These are phyloP conservation scores for Colletotrichum spinosum DNA, from an alignment of 2,329 filamentous ascomycete species.

Conservation along the genomic window DNA sequence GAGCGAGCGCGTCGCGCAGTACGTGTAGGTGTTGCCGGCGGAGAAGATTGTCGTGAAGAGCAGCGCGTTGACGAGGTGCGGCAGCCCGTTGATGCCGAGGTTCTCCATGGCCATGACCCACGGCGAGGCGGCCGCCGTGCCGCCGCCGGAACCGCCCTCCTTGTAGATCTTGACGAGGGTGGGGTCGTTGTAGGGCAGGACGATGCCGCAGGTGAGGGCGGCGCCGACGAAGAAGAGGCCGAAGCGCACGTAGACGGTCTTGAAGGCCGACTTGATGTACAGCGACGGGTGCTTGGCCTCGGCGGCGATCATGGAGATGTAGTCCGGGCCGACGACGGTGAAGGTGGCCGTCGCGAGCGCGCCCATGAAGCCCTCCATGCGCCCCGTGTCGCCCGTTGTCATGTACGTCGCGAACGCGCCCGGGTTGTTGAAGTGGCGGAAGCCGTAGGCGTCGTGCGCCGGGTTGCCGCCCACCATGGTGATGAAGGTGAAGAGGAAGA, in stretches of 20 bases:
- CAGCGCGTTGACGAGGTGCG: conserved; percentile 73
- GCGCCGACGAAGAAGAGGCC: conserved; percentile 63
- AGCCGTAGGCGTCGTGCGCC: conserved; percentile 41
- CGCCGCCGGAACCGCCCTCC: conserved; percentile 64
- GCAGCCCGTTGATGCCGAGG: conserved; percentile 70
- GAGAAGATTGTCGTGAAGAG: conserved; percentile 70
- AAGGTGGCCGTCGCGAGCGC: conserved; percentile 76
- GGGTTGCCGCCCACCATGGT: conserved; percentile 45
- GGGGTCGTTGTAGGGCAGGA: conserved; percentile 73
- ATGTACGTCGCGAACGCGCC: conserved; percentile 37
- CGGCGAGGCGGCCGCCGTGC: conserved; percentile 57
- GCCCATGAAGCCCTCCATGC: conserved; percentile 77
- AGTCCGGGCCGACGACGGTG: conserved; percentile 73
- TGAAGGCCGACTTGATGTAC: conserved; percentile 67
- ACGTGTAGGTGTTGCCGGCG: conserved; percentile 67
- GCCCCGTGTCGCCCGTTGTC: conserved; percentile 66
- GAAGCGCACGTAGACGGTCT: conserved; percentile 76
- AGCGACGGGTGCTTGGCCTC: conserved; percentile 72
- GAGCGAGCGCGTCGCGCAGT: conserved; percentile 67
- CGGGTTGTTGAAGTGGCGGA: conserved; percentile 36
- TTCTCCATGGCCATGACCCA: conserved; percentile 75
- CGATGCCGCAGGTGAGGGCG: conserved; percentile 73
- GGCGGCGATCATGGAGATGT: conserved; percentile 74
- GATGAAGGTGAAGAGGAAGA: conserved; percentile 71
- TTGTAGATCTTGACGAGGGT: conserved; percentile 64